These are phyloP conservation scores for Helicostylum pulchrum DNA, from an alignment of 192 early-diverging fungal genomes.

Conservation along the genomic window DNA sequence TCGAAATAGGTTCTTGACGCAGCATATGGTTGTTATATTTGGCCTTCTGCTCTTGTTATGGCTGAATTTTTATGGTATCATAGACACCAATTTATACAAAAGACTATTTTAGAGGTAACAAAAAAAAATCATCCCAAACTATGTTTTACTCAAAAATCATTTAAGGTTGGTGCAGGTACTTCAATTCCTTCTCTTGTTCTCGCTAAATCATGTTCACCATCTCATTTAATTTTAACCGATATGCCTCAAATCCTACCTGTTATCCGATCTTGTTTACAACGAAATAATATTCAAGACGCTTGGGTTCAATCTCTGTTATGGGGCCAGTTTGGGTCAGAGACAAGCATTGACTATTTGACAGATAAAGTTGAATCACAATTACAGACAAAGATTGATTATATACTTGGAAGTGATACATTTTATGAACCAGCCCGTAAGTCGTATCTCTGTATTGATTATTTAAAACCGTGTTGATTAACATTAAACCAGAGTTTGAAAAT, in stretches of 20 bases:
- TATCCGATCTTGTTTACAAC: slow-evolving; percentile 25
- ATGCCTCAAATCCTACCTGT: slow-evolving; percentile 38
- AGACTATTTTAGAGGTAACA: slow-evolving; percentile 38
- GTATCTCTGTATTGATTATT: not conserved
- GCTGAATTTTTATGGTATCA: slow-evolving; percentile 52
- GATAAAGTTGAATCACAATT: slow-evolving; percentile 21
- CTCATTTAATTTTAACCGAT: slow-evolving; percentile 41
- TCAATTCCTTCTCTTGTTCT: slow-evolving; percentile 62
- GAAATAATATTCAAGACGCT: slow-evolving; percentile 32
- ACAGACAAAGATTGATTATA: slow-evolving; percentile 38
- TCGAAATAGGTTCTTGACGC: slow-evolving; percentile 46
- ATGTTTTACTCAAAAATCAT: too few species aligned
- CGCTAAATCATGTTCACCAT: slow-evolving; percentile 24
- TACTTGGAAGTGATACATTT: slow-evolving; percentile 57
- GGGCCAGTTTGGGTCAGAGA: slow-evolving; percentile 39
- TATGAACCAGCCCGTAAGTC: slow-evolving; percentile 51
- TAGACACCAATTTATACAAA: slow-evolving; percentile 31
- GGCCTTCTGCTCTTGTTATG: slow-evolving; percentile 70
- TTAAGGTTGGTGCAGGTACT: slow-evolving; percentile 59
- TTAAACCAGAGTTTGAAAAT: slow-evolving; percentile 58
- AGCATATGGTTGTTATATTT: slow-evolving; percentile 64
- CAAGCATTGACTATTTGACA: slow-evolving; percentile 40
- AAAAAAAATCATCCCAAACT: too few species aligned
- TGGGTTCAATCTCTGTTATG: slow-evolving; percentile 46
- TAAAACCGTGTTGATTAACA: not conserved